Base-by-base conservation (phyloP, 768 basidiomycete genomes). In the Kondoa malvinella region DNA sequence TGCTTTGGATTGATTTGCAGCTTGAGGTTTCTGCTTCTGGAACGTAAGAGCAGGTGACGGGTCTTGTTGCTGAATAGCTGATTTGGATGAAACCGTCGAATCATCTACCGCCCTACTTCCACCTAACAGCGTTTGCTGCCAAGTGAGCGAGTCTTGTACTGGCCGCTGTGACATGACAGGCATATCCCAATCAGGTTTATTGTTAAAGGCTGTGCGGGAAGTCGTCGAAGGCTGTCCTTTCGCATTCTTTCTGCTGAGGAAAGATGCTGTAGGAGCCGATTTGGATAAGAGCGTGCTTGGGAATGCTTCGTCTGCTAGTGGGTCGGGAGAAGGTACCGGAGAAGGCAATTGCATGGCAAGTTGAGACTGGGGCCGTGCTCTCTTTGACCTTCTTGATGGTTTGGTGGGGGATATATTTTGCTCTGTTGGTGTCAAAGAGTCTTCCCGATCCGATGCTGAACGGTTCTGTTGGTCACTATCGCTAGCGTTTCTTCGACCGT, bases 41-140 rank as follows among this genome's bases (percentile, higher is more conserved):
- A 61, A 59, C 17, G 56, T 33, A 26, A 50, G 58, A 25, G 14
- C 17, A 27, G n/a, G 67, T 26, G 34, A 33, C 16, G 4, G 68
- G 1, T 26, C 25, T 1, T 26, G 65, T 31, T 67, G 21, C 25
- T 15, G 56, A 17, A 34, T 56, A 12, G 56, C 40, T 62, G 65
- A n/a, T 56, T 15, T 17, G 34, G 57, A n/a, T 16, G 60, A 61
- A 34, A 31, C 29, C 15, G 2, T 61, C 62, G 50, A 57, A 40
- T 2, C 26, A 32, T 29, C 26, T 14, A 33, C 30, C 4, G 61
- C 16, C 14, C 30, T n/a, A 27, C 62, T 62, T 2, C 65, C 15
- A 21, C 34, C 34, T 34, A 69, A 57, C 12, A 56, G 58, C 31
- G 66, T 56, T 40, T 69, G 69, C 69, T 69, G 69, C 69, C 69